phyloP scores from a whole-genome alignment of 805 yeast genomes.

The Alloascoidea africana region DNA sequence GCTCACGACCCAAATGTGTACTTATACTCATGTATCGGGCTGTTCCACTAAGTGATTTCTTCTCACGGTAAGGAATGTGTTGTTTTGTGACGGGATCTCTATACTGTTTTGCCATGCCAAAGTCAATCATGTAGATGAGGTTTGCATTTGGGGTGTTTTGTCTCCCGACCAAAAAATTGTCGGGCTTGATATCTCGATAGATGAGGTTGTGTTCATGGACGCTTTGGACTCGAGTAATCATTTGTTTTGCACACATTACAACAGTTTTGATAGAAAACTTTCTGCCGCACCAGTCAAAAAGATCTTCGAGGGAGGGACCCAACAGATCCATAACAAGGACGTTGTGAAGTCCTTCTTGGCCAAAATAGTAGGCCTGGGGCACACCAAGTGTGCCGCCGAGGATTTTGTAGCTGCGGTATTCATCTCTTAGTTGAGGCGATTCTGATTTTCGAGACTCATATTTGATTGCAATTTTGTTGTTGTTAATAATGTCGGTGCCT shows the following conservation, averaged over 20 bases:
- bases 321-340: conserved; percentile 62
- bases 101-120: conserved; percentile 80
- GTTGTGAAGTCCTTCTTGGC: conserved; percentile 74
- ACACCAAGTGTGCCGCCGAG: conserved; percentile 56
- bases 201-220: conserved; percentile 67
- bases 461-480: conserved; percentile 66
- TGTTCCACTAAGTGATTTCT: conserved; percentile 69
- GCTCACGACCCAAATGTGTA: conserved; percentile 79
- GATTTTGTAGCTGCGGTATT: conserved; percentile 63
- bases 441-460: conserved; percentile 71
- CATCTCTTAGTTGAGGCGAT: conserved; percentile 75
- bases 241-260: conserved; percentile 60
- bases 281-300: conserved; percentile 82
- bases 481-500: conserved; percentile 65
- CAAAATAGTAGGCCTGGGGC: conserved; percentile 75
- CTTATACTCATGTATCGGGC: conserved; percentile 82
- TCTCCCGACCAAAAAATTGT: conserved; percentile 60
- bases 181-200: conserved; percentile 75
- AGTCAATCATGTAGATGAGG: conserved; percentile 60
- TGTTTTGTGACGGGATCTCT: conserved; percentile 68
- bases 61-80: conserved; percentile 72
- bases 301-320: conserved; percentile 71
- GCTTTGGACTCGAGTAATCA: conserved; percentile 57
- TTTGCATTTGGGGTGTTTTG: conserved; percentile 48
- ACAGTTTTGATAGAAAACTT: conserved; percentile 58